Evolutionary conservation across 2,329 filamentous ascomycete genomes (phyloP).

Genomic region (Penicillium sp.): DNA sequence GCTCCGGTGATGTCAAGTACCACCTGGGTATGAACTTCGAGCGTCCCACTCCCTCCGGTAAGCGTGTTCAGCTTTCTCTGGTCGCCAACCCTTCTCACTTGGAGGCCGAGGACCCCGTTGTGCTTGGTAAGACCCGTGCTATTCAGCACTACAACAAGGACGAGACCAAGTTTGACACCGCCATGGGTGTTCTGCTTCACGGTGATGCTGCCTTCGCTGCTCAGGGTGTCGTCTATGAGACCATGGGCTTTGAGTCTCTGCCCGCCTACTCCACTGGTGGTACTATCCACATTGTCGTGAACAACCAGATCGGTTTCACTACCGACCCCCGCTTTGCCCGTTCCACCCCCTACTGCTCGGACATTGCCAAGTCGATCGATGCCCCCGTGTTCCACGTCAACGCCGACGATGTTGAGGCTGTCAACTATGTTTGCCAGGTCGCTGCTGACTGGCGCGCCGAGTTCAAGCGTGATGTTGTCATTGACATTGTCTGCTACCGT

Average conservation of each 20-base stretch:
- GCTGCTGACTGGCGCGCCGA: constrained; percentile 97
- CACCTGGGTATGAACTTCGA: constrained; percentile 99
- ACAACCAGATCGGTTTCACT: constrained; percentile 99
- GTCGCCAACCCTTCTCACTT: constrained; percentile 98
- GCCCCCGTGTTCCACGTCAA: constrained; percentile 99
- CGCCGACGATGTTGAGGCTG: constrained; percentile 93
- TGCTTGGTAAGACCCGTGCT: constrained; percentile 92
- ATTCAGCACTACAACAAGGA: constrained; percentile 99
- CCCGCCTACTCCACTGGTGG: constrained; percentile 96
- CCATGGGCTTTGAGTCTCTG: constrained; percentile 92
- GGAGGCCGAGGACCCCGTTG: constrained; percentile 96
- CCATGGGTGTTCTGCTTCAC: constrained; percentile 94
- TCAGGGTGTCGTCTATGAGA: constrained; percentile 97
- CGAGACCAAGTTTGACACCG: constrained; percentile 78
- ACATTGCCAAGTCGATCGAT: constrained; percentile 98
- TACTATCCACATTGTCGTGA: constrained; percentile 94
- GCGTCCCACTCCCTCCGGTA: constrained; percentile 93
- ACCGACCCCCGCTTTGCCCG: constrained; percentile 96
- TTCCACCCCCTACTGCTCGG: constrained; percentile 97
- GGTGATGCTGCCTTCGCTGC: constrained; percentile 95
- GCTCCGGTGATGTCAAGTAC: constrained; percentile 98
- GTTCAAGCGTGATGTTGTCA: constrained; percentile 97
- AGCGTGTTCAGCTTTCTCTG: constrained; percentile 97
- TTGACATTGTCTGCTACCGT: constrained; percentile 97
- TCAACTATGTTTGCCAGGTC: constrained; percentile 97